Base-by-base conservation (phyloP, 805 yeast genomes). In the Kazachstania bromeliacearum region DNA sequence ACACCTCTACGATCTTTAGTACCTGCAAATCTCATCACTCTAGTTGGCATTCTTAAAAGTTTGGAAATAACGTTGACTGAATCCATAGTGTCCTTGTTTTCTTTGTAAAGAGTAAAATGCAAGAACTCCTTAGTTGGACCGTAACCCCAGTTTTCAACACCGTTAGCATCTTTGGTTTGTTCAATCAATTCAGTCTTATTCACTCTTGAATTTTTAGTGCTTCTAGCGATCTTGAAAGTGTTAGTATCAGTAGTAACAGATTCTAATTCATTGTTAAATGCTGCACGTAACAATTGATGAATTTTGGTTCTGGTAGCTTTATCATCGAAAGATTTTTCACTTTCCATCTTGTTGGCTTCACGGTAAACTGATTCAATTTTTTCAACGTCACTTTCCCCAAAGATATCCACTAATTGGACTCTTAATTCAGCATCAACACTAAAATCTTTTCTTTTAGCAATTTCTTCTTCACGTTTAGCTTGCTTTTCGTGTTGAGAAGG, bases 71-170 rank as follows among this genome's bases (percentile, higher is more conserved):
- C 60, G 14, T 77, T 71, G 1, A 92, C 92, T 10, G 85, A 92
- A 62, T 92, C 96, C 96, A 92, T 85, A 1, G 99, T 88, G 48
- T 92, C 99, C 55, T 88, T 83, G 62, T 92, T 92, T 55, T 92
- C 96, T 57, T 92, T 92, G 65, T 84, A 87, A 19, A 92, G 64
- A 9, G 82, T 75, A 51, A 88, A 80, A 50, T 82, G 88, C 31
- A 88, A 62, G 57, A 63, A 84, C 30, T 73, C 71, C 46, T 78
- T 77, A 38, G 69, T 66, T 20, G 79, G 76, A 2, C 96, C 96
- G 38, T 82, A 67, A 0, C 85, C 83, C 61, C 78, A 80, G 45
- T 76, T 73, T 31, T 78, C 69, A 3, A 72, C 71, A 18, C 79
- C 78, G 40, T 73, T 63, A 16, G 51, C 63, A 42, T 62, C 68